Percentiles rank a stretch among this genome's conserved stretches.
phyloP scores from a whole-genome alignment of 495 filamentous ascomycete genomes.

The Hamigera avellanea region DNA sequence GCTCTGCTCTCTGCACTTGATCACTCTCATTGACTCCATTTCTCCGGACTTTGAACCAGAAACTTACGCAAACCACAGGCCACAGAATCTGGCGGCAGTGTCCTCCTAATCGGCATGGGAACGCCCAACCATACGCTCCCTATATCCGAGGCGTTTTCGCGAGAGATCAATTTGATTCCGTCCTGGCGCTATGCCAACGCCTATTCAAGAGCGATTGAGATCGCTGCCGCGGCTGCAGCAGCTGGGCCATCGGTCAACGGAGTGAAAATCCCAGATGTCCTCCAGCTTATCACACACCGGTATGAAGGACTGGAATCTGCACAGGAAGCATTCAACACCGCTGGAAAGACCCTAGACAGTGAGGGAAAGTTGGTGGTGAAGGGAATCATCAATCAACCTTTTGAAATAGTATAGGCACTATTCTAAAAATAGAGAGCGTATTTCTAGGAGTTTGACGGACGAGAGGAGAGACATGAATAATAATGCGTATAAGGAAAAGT shows the following conservation, averaged over 20 bases:
- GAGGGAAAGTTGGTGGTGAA: constrained; percentile 41
- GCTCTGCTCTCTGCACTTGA: too few relatives aligned
- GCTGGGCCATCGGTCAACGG: too few relatives aligned
- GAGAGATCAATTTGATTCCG: constrained; percentile 64
- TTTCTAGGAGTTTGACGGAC: too few relatives aligned
- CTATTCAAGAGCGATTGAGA: constrained; percentile 52
- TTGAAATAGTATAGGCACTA: too few relatives aligned
- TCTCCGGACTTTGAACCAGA: too few relatives aligned
- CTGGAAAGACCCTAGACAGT: constrained; percentile 39
- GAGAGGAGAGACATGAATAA: too few relatives aligned
- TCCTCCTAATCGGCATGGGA: constrained; percentile 75
- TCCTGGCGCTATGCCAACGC: constrained; percentile 63
- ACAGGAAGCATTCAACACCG: constrained; percentile 37
- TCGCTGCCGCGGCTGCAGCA: constrained; percentile 36
- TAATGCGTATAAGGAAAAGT: too few relatives aligned
- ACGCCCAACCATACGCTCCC: constrained; percentile 62
- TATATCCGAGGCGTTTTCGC: constrained; percentile 55
- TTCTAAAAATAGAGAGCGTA: too few relatives aligned
- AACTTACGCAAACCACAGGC: constrained; percentile 28
- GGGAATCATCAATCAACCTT: constrained; percentile 40
- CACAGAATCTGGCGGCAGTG: constrained; percentile 56
- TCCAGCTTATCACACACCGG: constrained; percentile 4
- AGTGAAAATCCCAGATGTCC: too few relatives aligned
- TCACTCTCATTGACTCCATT: too few relatives aligned
- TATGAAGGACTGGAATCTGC: constrained; percentile 33